Conservation (phyloP, 495 filamentous ascomycete species). For the Trichoderma virens region DNA sequence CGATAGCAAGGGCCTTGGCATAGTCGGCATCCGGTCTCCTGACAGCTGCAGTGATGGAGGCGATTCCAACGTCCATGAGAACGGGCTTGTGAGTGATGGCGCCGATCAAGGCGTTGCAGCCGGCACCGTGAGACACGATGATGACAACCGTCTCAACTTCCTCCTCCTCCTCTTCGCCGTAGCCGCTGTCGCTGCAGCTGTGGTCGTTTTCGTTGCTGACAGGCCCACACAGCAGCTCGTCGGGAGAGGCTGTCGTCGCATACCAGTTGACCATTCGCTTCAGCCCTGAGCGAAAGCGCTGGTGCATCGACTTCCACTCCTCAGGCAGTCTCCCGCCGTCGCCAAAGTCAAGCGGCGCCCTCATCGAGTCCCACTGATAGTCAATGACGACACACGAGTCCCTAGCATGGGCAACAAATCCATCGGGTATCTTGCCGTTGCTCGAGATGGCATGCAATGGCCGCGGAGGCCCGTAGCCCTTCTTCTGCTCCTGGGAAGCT, state of each 20-base stretch:
- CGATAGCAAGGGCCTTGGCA: slow-evolving; percentile 2
- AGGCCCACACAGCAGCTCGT: slow-evolving; percentile 32
- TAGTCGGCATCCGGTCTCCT: slow-evolving; percentile 43
- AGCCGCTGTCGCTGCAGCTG: slow-evolving; percentile 33
- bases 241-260: slow-evolving; percentile 42
- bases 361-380: slow-evolving; percentile 92
- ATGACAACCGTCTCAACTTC: slow-evolving; percentile 74
- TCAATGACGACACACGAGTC: slow-evolving; percentile 81
- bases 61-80: slow-evolving; percentile 79
- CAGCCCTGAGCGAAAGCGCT: slow-evolving; percentile 70
- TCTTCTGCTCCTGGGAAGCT: not conserved
- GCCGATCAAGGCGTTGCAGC: slow-evolving; percentile 91
- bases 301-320: slow-evolving; percentile 94
- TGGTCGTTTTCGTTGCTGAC: slow-evolving; percentile 18
- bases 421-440: slow-evolving; percentile 72
- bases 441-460: slow-evolving; percentile 78
- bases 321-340: slow-evolving; percentile 82
- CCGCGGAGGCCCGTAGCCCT: slow-evolving; percentile 62
- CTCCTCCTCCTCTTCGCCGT: slow-evolving; percentile 43
- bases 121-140: slow-evolving; percentile 93
- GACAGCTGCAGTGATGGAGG: slow-evolving; percentile 84
- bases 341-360: slow-evolving; percentile 67
- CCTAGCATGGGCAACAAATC: slow-evolving; percentile 87
- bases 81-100: slow-evolving; percentile 83
- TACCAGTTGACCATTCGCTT: slow-evolving; percentile 78